Base-by-base conservation (phyloP, 192 early-diverging fungal species). In the Backusella mclennaniae region DNA sequence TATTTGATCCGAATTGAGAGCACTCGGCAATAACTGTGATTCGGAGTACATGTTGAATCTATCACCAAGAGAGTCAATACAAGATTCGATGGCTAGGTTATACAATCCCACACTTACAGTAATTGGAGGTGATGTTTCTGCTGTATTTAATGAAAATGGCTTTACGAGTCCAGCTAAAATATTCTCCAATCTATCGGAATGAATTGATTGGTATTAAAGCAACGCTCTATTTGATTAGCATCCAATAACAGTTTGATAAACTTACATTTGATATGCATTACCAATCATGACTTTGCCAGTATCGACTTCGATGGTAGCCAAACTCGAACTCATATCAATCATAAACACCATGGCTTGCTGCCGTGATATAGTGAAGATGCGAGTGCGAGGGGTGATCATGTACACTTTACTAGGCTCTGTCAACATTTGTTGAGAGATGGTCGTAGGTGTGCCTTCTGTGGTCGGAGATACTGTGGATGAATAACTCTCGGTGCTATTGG, bases 271-370 rank as follows among this genome's bases (percentile, higher is more conserved):
- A 73, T 85, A 84, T 23, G 85, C 85, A 68, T 87, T 82, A 15
- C 82, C 84, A 67, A 90, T 87, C 46, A 90, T 77, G 21, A 87
- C 79, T 19, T 78, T 52, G 35, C 71, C 79, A 14, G 81, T 76
- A 9, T 63, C 73, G 14, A 78, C 77, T 44, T 90, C 87, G 6
- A 88, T 85, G 3, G 89, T 89, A 17, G 90, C 85, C 79, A 95
- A 87, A 66, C 89, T 91, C 0, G 92, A 89, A 12, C 84, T 89
- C 29, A 91, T 82, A 78, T 95, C 93, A 46, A 95, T 82, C 66
- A 94, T 80, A 74, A 94, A 89, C 3, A 91, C 89, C 31, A 92
- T 82, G 0, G 89, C 80, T 71, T 94, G 88, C 76, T 90, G 82
- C 26, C 83, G 77, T 39, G 87, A 85, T 52, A 92, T 70, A 8